Evolutionary conservation across 1,139 yeast genomes (phyloP).

Genomic region (Blastobotrys serpentis): DNA sequence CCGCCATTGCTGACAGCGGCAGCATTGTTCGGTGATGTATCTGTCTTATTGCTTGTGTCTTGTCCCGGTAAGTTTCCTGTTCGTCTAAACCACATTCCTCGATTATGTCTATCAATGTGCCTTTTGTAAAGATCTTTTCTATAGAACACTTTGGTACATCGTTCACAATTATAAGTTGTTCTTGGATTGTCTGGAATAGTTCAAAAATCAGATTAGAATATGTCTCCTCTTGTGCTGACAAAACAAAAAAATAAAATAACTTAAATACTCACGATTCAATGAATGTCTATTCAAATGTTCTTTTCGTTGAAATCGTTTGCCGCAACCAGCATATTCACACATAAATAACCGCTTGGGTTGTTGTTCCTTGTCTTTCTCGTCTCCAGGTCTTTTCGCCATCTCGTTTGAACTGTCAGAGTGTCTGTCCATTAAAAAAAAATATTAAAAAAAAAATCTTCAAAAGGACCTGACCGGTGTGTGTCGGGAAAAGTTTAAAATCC

Average conservation of each 20-base stretch:
- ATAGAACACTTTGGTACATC: constrained; percentile 23
- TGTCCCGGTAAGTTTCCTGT: constrained; percentile 17
- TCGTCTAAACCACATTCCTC: constrained; percentile 22
- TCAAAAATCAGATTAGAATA: too few species aligned
- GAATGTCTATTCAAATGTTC: constrained; percentile 29
- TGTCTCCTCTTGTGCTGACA: too few species aligned
- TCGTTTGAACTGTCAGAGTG: not conserved
- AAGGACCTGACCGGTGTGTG: not conserved
- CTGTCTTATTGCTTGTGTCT: constrained; percentile 6
- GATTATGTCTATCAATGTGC: constrained; percentile 22
- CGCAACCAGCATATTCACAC: constrained; percentile 26
- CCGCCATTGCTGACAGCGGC: too few species aligned
- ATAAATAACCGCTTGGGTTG: constrained; percentile 11
- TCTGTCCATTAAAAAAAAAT: not conserved
- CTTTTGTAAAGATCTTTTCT: constrained; percentile 24
- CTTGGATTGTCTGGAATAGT: constrained; percentile 24
- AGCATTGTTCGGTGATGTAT: not conserved
- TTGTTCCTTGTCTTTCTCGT: not conserved
- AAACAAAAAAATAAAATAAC: too few species aligned
- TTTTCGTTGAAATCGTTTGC: constrained; percentile 24
- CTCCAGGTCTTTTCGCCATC: constrained; percentile 2
- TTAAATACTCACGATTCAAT: constrained; percentile 23
- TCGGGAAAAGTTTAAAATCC: too few species aligned
- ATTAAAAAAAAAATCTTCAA: not conserved
- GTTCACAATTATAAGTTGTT: constrained; percentile 20